Evolutionary conservation across 2,329 filamentous ascomycete species (phyloP).

Genomic region (Aureobasidium namibiae): DNA sequence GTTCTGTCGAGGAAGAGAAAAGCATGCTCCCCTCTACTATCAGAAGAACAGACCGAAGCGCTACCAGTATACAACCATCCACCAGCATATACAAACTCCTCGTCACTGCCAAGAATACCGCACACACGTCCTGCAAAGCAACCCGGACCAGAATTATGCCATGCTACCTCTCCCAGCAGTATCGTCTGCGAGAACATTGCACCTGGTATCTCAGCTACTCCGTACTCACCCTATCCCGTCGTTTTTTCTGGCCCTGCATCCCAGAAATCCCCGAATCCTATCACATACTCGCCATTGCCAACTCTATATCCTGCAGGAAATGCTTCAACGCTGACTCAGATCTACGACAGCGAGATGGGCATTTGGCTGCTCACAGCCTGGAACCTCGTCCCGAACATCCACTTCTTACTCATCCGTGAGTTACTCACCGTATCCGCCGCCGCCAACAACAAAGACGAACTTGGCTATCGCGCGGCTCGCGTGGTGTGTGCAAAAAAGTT

Average conservation of each 20-base stretch:
- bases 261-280: neutral
- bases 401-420: neutral
- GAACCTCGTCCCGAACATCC: neutral
- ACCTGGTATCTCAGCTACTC: neutral
- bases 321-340: neutral
- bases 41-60: neutral
- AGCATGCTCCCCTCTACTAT: neutral
- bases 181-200: neutral
- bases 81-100: neutral
- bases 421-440: neutral
- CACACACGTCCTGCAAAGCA: neutral
- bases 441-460: neutral
- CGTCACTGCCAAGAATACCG: neutral
- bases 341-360: constrained; percentile 2
- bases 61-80: neutral
- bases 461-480: neutral
- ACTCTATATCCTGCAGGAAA: neutral
- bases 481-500: neutral
- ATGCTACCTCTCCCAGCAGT: neutral
- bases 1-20: neutral
- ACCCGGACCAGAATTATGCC: too few species aligned
- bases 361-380: neutral
- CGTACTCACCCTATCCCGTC: neutral
- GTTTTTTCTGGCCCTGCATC: neutral
- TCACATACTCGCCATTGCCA: neutral